Percentiles rank a stretch among this genome's conserved stretches.
Conservation (phyloP, 495 filamentous ascomycete species). For the Talaromyces liani region DNA sequence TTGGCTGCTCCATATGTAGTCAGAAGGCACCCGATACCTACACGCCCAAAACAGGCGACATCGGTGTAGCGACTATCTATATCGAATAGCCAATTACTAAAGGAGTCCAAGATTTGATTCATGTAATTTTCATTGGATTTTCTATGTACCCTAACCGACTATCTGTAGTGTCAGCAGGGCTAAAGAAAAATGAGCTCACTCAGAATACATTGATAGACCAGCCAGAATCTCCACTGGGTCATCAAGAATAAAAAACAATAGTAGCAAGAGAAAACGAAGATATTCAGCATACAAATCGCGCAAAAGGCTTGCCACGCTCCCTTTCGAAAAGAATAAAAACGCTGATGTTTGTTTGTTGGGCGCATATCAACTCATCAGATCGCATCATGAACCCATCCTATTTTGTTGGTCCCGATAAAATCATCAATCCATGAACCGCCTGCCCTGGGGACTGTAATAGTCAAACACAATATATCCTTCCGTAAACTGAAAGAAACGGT, state of each 20-base stretch:
- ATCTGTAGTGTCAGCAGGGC: background rate
- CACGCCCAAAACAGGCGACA: too few species aligned
- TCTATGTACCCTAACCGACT: background rate
- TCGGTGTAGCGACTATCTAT: background rate
- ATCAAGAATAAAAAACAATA: background rate
- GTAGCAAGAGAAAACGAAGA: background rate
- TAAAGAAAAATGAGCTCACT: background rate
- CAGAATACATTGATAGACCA: background rate
- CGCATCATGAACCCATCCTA: background rate
- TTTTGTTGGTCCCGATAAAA: background rate
- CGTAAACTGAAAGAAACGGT: background rate
- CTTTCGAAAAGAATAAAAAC: background rate
- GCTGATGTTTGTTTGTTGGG: background rate
- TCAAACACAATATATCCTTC: background rate
- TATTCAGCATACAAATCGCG: background rate
- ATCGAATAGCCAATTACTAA: background rate
- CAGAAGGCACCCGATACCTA: too few species aligned
- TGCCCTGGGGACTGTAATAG: background rate
- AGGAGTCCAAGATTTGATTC: background rate
- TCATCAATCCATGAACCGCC: background rate
- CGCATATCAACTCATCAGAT: background rate
- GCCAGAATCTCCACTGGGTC: background rate
- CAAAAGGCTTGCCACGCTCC: background rate
- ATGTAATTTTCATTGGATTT: background rate
- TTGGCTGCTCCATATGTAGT: too few species aligned